phyloP scores from a whole-genome alignment of 345 rosid genomes.

The Jatropha curcas region DNA sequence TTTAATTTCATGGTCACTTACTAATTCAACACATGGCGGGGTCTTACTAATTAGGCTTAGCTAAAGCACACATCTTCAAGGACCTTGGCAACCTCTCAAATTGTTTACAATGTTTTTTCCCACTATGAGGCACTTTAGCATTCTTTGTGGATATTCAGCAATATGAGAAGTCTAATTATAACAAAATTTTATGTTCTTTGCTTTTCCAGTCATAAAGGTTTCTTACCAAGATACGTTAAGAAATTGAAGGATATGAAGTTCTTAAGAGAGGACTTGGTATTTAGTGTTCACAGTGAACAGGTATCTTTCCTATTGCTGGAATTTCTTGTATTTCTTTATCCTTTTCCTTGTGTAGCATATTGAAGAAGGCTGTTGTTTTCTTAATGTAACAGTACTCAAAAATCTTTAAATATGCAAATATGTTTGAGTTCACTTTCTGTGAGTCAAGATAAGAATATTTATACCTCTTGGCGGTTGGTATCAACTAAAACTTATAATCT shows the following conservation, averaged over 20 bases:
- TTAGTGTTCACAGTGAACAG: constrained; percentile 85
- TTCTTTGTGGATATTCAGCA: too few relatives aligned
- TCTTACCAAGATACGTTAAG: constrained; percentile 67
- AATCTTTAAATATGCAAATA: neutral
- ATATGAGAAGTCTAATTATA: too few relatives aligned
- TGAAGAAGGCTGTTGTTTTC: neutral
- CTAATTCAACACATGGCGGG: neutral
- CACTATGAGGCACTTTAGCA: neutral
- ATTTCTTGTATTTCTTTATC: neutral
- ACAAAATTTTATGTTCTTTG: neutral
- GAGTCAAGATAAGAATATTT: neutral
- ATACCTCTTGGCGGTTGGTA: neutral
- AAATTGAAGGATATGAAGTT: constrained; percentile 69
- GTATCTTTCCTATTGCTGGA: constrained; percentile 35
- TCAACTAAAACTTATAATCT: neutral
- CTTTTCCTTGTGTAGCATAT: neutral
- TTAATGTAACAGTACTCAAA: neutral
- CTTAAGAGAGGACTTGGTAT: constrained; percentile 83
- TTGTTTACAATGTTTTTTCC: neutral
- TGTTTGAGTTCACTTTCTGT: neutral
- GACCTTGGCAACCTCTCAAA: neutral
- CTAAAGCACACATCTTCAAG: neutral
- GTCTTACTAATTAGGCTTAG: neutral
- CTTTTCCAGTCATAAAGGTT: constrained; percentile 78
- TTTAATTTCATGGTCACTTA: neutral